Conservation (phyloP, 2,329 filamentous ascomycete species). For the Claviceps capensis region DNA sequence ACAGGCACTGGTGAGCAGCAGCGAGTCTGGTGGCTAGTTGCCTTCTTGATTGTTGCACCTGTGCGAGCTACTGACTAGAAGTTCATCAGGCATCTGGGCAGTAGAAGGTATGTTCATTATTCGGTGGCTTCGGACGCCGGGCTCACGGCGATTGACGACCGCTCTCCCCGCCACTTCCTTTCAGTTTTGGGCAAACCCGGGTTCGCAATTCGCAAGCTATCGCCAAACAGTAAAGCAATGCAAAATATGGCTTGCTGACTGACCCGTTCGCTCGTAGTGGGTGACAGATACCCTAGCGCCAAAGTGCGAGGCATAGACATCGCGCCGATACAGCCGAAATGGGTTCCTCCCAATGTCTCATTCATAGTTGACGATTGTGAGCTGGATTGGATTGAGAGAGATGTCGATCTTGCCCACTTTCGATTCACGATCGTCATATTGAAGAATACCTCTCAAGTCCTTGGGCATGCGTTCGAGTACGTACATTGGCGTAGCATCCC, state of each 20-base stretch:
- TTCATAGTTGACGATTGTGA: conserved; percentile 24
- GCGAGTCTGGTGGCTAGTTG: neutral
- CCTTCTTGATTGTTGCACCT: neutral
- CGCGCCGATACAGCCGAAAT: conserved; percentile 25
- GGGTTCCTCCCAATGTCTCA: conserved; percentile 26
- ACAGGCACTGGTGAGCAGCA: conserved; percentile 10
- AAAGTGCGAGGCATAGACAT: conserved; percentile 25
- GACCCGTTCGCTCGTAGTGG: neutral
- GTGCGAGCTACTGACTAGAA: neutral
- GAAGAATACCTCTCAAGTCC: conserved; percentile 8
- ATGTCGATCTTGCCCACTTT: conserved; percentile 19
- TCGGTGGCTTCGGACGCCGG: neutral
- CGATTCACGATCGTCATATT: conserved; percentile 12
- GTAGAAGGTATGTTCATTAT: conserved; percentile 2
- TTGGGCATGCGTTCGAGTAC: conserved; percentile 11
- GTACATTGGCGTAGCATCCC: neutral
- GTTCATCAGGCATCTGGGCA: conserved; percentile 7
- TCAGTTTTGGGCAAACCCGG: too few relatives aligned
- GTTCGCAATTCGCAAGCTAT: too few relatives aligned
- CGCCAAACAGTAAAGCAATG: too few relatives aligned
- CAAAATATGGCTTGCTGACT: neutral
- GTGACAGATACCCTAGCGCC: conserved; percentile 20
- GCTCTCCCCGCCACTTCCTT: neutral
- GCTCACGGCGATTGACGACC: neutral
- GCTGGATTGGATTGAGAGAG: conserved; percentile 15